These are phyloP conservation scores for Vitis vinifera DNA, from an alignment of 164 flowering plant species.

Conservation along the genomic window ASM3070453v1 NC_081818.1:19793501-19794000, in stretches of 20 bases:
- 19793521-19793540: no score
- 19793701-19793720: neutral
- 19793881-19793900: constrained; percentile 3
- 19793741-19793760: no score
- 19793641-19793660: neutral
- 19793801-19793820: no score
- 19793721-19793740: no score
- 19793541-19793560: no score
- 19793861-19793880: neutral
- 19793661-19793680: neutral
- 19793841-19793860: constrained; percentile 1
- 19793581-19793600: no score
- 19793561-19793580: no score
- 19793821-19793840: neutral
- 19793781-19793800: no score
- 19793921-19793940: neutral
- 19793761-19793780: no score
- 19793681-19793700: constrained; percentile 6
- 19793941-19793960: neutral
- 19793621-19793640: neutral
- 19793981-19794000: no score
- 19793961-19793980: no score
- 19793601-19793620: constrained; percentile 5
- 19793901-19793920: neutral
- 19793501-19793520: neutral